Evolutionary conservation across 73 alveolate genomes (phyloP).

Genomic region (Tetrahymena thermophila): DNA sequence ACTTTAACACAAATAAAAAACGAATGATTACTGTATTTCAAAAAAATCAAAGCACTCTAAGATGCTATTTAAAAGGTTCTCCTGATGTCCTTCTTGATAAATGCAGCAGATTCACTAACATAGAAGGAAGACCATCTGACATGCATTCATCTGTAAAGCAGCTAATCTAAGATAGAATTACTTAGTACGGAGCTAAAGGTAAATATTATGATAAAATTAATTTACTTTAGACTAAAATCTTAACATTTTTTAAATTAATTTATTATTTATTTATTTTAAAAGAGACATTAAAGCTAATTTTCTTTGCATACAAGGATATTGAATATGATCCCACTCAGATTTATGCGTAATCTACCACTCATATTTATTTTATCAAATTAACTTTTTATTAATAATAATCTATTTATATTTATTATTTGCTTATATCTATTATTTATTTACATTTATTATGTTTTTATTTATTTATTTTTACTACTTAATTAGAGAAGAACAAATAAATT

Average conservation of each 20-base stretch:
- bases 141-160: background rate
- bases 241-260: background rate
- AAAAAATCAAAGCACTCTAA: background rate
- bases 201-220: background rate
- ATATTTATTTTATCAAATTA: too few species aligned
- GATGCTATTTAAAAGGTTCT: background rate
- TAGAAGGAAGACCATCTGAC: background rate
- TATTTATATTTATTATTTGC: background rate
- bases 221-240: background rate
- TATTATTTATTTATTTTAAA: too few species aligned
- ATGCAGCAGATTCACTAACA: background rate
- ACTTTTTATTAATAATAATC: too few species aligned
- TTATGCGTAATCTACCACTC: too few species aligned
- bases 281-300: background rate
- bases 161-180: background rate
- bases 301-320: background rate
- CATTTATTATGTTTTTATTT: background rate
- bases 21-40: background rate
- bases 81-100: background rate
- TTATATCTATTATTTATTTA: background rate
- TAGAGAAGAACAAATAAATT: slow-evolving; percentile 17
- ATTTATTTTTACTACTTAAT: too few species aligned
- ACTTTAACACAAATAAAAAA: background rate
- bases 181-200: background rate
- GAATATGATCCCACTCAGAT: background rate